phyloP scores from a whole-genome alignment of 441 rosid species.

The Pelargonium australe region DNA sequence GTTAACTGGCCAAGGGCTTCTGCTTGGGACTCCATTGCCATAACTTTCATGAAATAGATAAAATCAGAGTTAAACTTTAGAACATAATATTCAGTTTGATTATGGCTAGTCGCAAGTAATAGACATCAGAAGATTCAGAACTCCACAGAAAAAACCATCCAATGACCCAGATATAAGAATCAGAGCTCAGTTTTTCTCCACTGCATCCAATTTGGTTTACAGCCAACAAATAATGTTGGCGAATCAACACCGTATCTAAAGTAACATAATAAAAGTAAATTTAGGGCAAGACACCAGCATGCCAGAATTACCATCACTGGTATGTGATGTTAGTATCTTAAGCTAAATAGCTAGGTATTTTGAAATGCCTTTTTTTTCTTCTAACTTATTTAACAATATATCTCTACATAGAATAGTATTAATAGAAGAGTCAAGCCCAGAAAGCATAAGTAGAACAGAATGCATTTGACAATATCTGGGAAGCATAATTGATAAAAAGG shows the following conservation, averaged over 20 bases:
- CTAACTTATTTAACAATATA: not conserved
- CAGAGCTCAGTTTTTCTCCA: not conserved
- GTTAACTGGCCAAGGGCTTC: constrained; percentile 67
- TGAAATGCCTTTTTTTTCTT: not conserved
- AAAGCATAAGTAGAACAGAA: not conserved
- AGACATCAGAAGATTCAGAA: too few species aligned
- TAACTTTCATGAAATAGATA: constrained; percentile 28
- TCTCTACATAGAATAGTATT: not conserved
- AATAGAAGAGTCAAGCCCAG: not conserved
- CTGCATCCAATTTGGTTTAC: not conserved
- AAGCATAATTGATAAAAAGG: not conserved
- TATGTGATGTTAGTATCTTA: not conserved
- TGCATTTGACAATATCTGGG: not conserved
- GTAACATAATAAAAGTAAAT: not conserved
- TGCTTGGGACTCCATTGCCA: constrained; percentile 82
- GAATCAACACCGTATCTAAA: not conserved
- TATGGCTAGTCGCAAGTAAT: not conserved
- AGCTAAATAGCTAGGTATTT: too few species aligned
- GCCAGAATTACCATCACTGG: not conserved
- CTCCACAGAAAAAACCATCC: too few species aligned
- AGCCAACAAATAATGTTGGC: not conserved
- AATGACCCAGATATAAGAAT: not conserved
- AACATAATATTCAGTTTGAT: constrained; percentile 6
- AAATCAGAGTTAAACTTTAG: constrained; percentile 13
- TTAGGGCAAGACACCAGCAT: not conserved